Evolutionary conservation across 140 eudicot species (phyloP), one percentile per base, ranked within the genome.

Genomic region (Stevia rebaudiana): DNA sequence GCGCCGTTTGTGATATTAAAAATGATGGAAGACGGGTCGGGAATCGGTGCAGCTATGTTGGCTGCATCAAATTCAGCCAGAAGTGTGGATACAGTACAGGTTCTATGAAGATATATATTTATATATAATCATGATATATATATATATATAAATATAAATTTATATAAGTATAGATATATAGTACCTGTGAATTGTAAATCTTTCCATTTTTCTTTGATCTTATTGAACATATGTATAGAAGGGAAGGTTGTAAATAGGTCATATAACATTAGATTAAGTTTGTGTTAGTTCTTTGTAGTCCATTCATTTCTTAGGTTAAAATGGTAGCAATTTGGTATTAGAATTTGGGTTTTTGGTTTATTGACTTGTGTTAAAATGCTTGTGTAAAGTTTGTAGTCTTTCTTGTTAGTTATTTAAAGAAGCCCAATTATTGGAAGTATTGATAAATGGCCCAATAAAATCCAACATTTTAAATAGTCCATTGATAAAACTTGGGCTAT

Each of bases 11-110:
- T 91, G 42, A 66, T 68, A 24, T 80, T 91, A 0, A 82, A 76
- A 75, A 82, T 76, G 15, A 83, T 76, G 69, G 96, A 91, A 75
- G 98, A 91, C 62, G 98, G 98, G 17, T 91, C 98, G 9, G 98
- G 96, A 43, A 87, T 81, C 46, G 97, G 97, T 7, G 82, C 95
- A 19, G 97, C 96, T 36, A 85, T 90, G 71, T 67, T 90, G 42
- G 97, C 97, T 13, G 97, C 97, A 10, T 77, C 96, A 28, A 71
- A 90, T 71, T 82, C 94, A 36, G 54, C 80, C 41, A 28, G 72
- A 51, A 68, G 41, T 72, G 84, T 76, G 78, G 90, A 86, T 86
- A 77, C 79, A 58, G 73, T 83, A 84, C 83, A 78, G 86, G 68
- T 73, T 79, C 86, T 61, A 76, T 87, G 80, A 63, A 62, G 71